Conservation (phyloP, 305 asterid species). For the Solanum aculeatissimum region DNA sequence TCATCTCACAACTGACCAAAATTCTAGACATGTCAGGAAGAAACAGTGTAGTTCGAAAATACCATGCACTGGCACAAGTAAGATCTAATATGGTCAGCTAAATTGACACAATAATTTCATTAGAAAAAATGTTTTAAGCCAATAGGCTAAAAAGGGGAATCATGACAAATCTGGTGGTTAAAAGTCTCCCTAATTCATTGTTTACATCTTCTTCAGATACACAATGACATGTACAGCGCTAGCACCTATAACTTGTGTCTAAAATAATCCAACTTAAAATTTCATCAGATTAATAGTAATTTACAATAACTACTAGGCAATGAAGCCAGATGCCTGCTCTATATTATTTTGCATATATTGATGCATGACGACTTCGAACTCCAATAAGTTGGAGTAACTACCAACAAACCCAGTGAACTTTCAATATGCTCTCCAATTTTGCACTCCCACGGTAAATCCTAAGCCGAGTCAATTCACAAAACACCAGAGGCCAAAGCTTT, state of each 20-base stretch:
- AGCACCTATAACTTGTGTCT: neutral
- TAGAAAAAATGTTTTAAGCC: neutral
- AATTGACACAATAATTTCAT: neutral
- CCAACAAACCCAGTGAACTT: neutral
- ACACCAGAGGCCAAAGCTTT: slow-evolving; percentile 35
- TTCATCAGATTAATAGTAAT: neutral
- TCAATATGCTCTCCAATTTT: neutral
- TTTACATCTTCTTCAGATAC: neutral
- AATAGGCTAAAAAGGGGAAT: neutral
- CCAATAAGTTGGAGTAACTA: neutral
- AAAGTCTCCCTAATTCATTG: neutral
- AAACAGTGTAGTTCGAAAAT: neutral
- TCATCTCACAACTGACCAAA: neutral
- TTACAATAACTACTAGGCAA: neutral
- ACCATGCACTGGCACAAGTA: neutral
- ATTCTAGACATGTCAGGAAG: neutral
- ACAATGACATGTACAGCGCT: neutral
- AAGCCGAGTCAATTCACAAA: slow-evolving; percentile 7
- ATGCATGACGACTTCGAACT: neutral
- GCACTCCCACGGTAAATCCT: neutral
- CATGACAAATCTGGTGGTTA: neutral
- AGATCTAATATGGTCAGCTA: neutral
- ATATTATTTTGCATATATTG: neutral
- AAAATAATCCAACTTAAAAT: neutral
- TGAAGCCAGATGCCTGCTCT: neutral